phyloP scores from a whole-genome alignment of 345 rosid species.

The Sisymbrium irio region DNA sequence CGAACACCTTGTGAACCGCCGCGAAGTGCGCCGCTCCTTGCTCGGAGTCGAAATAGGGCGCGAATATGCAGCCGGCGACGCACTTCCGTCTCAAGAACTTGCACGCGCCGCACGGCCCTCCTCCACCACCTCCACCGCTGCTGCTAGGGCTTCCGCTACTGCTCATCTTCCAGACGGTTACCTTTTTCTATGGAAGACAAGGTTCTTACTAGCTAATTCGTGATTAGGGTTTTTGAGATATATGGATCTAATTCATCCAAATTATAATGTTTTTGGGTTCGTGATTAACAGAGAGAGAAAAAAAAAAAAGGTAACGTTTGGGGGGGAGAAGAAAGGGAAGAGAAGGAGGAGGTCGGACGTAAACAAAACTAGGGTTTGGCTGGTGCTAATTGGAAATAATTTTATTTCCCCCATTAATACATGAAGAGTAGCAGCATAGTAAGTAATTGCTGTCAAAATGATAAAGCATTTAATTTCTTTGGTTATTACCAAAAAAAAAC shows the following conservation, averaged over 20 bases:
- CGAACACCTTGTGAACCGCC: slow-evolving; percentile 80
- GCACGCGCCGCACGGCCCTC: slow-evolving; percentile 91
- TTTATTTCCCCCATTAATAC: neutral
- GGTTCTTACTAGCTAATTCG: neutral
- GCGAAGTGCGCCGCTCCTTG: slow-evolving; percentile 84
- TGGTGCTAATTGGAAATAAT: slow-evolving; percentile 17
- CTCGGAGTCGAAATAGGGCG: slow-evolving; percentile 78
- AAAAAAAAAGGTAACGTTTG: slow-evolving; percentile 10
- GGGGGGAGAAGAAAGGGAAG: slow-evolving; percentile 13
- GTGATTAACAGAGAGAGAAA: neutral
- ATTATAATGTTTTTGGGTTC: neutral
- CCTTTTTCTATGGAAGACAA: neutral
- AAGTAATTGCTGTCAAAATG: neutral
- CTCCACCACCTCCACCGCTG: slow-evolving; percentile 37
- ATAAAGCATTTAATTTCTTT: neutral
- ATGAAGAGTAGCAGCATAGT: neutral
- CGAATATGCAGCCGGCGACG: slow-evolving; percentile 71
- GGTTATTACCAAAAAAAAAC: slow-evolving; percentile 7
- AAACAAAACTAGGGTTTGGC: slow-evolving; percentile 35
- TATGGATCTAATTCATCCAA: neutral
- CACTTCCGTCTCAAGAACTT: slow-evolving; percentile 81
- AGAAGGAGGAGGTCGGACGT: slow-evolving; percentile 26
- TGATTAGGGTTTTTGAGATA: slow-evolving; percentile 18
- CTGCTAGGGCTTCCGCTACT: slow-evolving; percentile 39
- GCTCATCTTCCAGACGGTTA: slow-evolving; percentile 21